A percentile compares a stretch with the other conserved stretches of the same genome.
These are phyloP conservation scores for Viscum album DNA, from an alignment of 177 flowering plant species.

Conservation along the genomic window DNA sequence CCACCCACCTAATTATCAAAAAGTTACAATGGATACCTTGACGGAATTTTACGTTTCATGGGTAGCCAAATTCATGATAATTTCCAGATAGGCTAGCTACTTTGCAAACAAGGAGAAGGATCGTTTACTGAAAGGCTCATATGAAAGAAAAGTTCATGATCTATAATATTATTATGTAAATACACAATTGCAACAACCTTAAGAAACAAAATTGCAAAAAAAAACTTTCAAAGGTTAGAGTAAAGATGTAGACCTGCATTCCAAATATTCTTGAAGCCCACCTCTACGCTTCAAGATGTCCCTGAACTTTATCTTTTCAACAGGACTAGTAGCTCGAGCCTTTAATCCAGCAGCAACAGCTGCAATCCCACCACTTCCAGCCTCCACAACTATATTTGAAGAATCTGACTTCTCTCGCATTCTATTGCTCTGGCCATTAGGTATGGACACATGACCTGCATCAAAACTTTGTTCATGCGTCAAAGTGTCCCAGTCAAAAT, in stretches of 20 bases:
- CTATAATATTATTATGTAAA: no score
- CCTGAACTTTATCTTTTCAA: constrained; percentile 82
- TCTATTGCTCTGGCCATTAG: constrained; percentile 25
- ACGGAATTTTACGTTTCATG: no score
- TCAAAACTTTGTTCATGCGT: constrained; percentile 38
- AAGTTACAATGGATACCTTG: no score
- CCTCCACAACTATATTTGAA: constrained; percentile 27
- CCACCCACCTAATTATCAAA: no score
- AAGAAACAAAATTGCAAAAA: neutral
- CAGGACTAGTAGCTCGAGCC: constrained; percentile 62
- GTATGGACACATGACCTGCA: constrained; percentile 23
- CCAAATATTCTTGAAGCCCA: constrained; percentile 82
- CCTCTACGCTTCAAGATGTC: constrained; percentile 84
- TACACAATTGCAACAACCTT: no score
- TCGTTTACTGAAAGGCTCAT: no score
- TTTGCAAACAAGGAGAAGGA: no score
- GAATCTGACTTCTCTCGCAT: constrained; percentile 34
- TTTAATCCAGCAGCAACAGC: constrained; percentile 86
- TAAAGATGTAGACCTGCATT: constrained; percentile 62
- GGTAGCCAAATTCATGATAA: no score
- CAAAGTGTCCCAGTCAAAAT: constrained; percentile 70
- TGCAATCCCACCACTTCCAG: constrained; percentile 52
- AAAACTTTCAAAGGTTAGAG: neutral
- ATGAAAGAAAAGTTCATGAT: no score
- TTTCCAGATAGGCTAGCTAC: no score